Base-by-base conservation (phyloP, 495 filamentous ascomycete species). In the Neurospora sp. region DNA sequence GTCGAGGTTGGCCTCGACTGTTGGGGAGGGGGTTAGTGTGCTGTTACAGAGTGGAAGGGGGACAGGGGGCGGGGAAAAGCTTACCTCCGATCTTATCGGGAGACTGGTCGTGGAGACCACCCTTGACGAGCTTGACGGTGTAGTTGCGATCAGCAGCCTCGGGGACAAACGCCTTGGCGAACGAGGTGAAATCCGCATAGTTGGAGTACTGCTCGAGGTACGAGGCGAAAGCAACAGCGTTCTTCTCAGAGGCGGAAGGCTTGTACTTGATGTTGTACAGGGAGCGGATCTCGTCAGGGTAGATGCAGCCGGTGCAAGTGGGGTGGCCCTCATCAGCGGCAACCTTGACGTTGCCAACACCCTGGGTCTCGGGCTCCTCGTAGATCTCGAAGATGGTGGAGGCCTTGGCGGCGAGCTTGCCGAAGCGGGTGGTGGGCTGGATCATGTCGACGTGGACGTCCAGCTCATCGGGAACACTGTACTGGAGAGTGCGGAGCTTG, bases 1-100 rank as follows among this genome's bases (percentile, higher is more conserved):
- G 75, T 96, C 93, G 35, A 95, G 85, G 81, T 94, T 92, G 71
- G 92, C 93, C 79, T 96, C 92, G 40, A 72, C 71, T 69, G 37
- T 22, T 10, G 31, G 37, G 71, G 61, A 1, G n/a, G 44, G 35
- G 37, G 59, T 18, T 10, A 59, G 38, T 11, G 40, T 12, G 14
- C 18, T 71, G 40, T 11, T 46, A 12, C n/a, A 37, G 40, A 2
- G 68, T 37, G 73, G 39, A 40, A 31, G 39, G 66, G 69, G 66
- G 69, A n/a, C 66, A 73, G 35, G 72, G 73, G 42, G 71, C 6
- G 18, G 66, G 37, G 4, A 68, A 48, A 12, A n/a, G 72, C 78
- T 68, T 73, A 80, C 80, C 78, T 71, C 76, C 77, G 59, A 79
- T 74, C n/a, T 41, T 16, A 5, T 27, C 40, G 81, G 85, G 71